Conservation (phyloP, 1,284 basidiomycete genomes). For the Athelia sp. region DNA sequence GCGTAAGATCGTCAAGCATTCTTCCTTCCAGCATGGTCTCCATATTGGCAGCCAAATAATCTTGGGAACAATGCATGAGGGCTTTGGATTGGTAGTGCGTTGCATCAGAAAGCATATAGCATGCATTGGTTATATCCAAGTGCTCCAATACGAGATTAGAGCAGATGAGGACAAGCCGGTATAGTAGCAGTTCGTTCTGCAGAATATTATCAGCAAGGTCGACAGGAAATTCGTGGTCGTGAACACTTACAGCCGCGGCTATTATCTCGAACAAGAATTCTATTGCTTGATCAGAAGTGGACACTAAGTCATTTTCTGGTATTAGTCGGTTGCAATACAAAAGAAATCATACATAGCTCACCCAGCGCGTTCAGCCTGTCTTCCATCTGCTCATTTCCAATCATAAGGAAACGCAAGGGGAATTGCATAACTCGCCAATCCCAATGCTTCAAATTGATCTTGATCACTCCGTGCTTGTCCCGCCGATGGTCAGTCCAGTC, state of each 20-base stretch:
- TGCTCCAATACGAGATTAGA: slow-evolving; percentile 70
- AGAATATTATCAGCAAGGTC: slow-evolving; percentile 1
- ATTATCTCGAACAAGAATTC: slow-evolving; percentile 89
- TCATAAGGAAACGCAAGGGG: slow-evolving; percentile 78
- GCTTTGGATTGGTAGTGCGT: slow-evolving; percentile 72
- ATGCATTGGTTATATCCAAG: slow-evolving; percentile 75
- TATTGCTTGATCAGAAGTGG: slow-evolving; percentile 72
- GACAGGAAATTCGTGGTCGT: neutral
- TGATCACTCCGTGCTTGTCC: slow-evolving; percentile 50
- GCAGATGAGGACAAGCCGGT: slow-evolving; percentile 81
- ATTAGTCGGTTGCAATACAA: neutral
- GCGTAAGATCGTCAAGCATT: slow-evolving; percentile 74
- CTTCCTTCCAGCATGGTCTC: slow-evolving; percentile 84
- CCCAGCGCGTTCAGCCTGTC: slow-evolving; percentile 69
- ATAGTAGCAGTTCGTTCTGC: slow-evolving; percentile 86
- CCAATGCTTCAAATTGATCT: slow-evolving; percentile 72
- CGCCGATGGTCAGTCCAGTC: slow-evolving; percentile 76
- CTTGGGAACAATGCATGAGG: slow-evolving; percentile 72
- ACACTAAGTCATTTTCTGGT: slow-evolving; percentile 48
- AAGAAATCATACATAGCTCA: slow-evolving; percentile 19
- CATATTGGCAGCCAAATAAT: slow-evolving; percentile 81
- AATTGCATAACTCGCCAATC: slow-evolving; percentile 73
- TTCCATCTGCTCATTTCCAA: slow-evolving; percentile 62
- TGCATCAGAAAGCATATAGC: slow-evolving; percentile 80
- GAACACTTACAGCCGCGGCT: slow-evolving; percentile 66